These are phyloP conservation scores for Geotrichum siamense DNA, from an alignment of 1,139 yeast species.

Conservation along the genomic window DNA sequence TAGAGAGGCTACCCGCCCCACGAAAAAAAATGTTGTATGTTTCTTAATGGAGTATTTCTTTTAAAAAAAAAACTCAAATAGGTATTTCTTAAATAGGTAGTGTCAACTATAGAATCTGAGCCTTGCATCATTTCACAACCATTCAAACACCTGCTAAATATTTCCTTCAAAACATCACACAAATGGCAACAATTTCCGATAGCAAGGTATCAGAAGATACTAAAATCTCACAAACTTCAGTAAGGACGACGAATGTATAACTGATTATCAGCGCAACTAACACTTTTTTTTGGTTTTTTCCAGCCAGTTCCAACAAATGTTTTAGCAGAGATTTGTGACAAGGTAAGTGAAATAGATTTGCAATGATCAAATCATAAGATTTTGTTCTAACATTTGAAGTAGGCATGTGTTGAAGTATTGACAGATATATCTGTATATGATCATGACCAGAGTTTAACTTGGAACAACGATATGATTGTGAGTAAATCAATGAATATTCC, in stretches of 20 bases:
- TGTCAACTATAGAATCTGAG: too few relatives aligned
- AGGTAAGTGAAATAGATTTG: conserved; percentile 6
- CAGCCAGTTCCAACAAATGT: conserved; percentile 11
- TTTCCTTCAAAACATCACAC: too few relatives aligned
- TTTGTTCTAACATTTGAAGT: neutral
- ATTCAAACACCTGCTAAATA: too few relatives aligned
- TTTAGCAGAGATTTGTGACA: conserved; percentile 10
- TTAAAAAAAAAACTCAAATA: too few relatives aligned
- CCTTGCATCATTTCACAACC: too few relatives aligned
- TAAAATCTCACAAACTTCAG: conserved; percentile 10
- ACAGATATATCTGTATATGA: conserved; percentile 15
- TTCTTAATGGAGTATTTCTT: too few relatives aligned
- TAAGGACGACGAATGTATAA: neutral
- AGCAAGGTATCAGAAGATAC: conserved; percentile 11
- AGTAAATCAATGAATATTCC: conserved; percentile 4
- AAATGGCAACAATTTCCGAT: conserved; percentile 11
- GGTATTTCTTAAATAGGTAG: too few relatives aligned
- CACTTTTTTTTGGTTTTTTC: neutral
- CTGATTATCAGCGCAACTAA: neutral
- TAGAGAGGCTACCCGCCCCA: too few relatives aligned
- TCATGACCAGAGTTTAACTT: conserved; percentile 19
- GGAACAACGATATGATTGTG: conserved; percentile 23
- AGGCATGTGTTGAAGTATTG: conserved; percentile 10
- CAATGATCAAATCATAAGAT: neutral
- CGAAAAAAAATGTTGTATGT: too few relatives aligned